A percentile compares a stretch with the other conserved stretches of the same genome.
These are phyloP conservation scores for Rubia peregrina DNA, from an alignment of 305 asterid genomes.

Conservation along the genomic window DNA sequence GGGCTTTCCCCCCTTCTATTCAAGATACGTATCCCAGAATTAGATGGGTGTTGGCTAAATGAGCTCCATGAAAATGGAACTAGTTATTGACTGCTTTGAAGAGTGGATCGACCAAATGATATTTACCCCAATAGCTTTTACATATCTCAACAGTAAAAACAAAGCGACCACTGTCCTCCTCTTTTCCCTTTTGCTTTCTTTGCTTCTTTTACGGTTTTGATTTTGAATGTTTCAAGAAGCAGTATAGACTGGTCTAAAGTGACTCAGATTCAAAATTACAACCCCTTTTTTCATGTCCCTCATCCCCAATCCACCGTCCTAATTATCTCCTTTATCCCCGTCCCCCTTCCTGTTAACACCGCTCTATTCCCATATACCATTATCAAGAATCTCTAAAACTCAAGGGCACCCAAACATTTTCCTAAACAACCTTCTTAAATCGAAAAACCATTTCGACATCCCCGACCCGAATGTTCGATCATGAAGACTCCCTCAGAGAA, in stretches of 20 bases:
- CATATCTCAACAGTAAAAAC: constrained; percentile 9
- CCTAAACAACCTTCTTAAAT: not conserved
- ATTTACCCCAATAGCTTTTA: not conserved
- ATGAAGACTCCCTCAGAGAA: not conserved
- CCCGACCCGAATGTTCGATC: not conserved
- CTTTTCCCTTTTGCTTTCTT: constrained; percentile 18
- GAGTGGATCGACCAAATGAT: not conserved
- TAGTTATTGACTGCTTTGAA: too few relatives aligned
- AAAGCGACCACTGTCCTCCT: constrained; percentile 7
- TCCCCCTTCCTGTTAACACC: not conserved
- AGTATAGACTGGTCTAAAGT: constrained; percentile 23
- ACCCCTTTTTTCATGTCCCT: constrained; percentile 11
- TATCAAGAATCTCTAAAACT: not conserved
- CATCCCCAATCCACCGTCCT: not conserved
- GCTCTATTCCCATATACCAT: not conserved
- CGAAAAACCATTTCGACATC: not conserved
- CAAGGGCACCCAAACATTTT: not conserved
- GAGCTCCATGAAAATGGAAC: too few relatives aligned
- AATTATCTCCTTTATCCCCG: not conserved
- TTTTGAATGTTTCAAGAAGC: constrained; percentile 26
- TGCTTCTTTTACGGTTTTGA: constrained; percentile 22
- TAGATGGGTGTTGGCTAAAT: too few relatives aligned
- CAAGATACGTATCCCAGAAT: too few relatives aligned
- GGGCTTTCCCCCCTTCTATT: too few relatives aligned
- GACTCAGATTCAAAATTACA: constrained; percentile 9